Percentiles rank a stretch among this genome's conserved stretches.
Conservation (phyloP, 805 yeast genomes). For the Nakazawaea sp. region DNA sequence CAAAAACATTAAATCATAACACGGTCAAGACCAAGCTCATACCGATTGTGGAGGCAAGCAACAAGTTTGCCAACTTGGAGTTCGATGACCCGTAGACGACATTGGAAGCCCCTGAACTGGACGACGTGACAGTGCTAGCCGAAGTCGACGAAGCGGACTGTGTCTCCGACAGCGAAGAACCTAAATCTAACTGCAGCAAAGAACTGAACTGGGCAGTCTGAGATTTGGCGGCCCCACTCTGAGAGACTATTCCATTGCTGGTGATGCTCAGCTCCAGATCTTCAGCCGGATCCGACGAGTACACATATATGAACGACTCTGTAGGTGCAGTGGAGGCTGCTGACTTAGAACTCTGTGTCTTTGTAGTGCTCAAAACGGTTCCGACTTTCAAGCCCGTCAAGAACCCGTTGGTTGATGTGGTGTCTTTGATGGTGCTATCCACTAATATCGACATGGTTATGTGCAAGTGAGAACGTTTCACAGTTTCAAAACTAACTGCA, state of each 20-base stretch:
- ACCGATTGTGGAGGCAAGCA: slow-evolving; percentile 3
- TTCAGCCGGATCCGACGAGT: not conserved
- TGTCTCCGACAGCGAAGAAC: not conserved
- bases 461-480: too few species aligned
- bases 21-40: slow-evolving; percentile 2
- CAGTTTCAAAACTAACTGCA: too few species aligned
- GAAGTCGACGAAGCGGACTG: not conserved
- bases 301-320: not conserved
- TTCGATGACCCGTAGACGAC: not conserved
- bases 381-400: slow-evolving; percentile 6
- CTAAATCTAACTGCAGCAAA: not conserved
- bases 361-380: slow-evolving; percentile 1
- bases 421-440: not conserved
- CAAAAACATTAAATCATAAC: not conserved
- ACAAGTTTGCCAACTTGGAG: not conserved
- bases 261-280: not conserved
- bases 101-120: not conserved
- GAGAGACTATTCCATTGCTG: not conserved
- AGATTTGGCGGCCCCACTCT: not conserved
- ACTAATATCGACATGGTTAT: slow-evolving; percentile 3
- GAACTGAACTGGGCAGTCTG: not conserved
- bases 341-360: too few species aligned
- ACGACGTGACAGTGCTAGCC: not conserved
- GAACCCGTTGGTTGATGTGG: not conserved
- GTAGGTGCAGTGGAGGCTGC: too few species aligned